Evolutionary conservation across 768 basidiomycete genomes (phyloP).

Genomic region (Coprinopsis cinerea): DNA sequence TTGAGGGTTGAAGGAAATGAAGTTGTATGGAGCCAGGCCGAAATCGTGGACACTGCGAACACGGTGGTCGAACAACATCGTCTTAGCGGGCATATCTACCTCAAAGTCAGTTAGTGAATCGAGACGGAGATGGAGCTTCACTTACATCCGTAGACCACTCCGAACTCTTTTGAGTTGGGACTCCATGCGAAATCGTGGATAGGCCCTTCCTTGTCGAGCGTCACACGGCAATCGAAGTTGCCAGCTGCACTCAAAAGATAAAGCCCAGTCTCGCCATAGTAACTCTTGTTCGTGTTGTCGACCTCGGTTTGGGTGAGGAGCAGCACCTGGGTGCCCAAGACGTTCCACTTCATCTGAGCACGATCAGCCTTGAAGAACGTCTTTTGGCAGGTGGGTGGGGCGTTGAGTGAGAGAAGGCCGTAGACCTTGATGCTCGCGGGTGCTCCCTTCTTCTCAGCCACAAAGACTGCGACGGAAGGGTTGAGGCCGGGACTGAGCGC

Average conservation of each 20-base stretch:
- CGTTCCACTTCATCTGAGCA: conserved; percentile 93
- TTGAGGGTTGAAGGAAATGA: conserved; percentile 92
- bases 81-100: conserved; percentile 91
- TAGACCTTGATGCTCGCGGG: conserved; percentile 87
- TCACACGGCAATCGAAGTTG: conserved; percentile 87
- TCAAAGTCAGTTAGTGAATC: neutral
- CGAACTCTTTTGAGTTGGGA: conserved; percentile 95
- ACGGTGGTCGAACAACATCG: conserved; percentile 86
- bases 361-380: conserved; percentile 95
- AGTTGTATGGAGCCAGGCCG: conserved; percentile 85
- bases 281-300: conserved; percentile 94
- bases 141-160: conserved; percentile 94
- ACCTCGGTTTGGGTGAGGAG: conserved; percentile 94
- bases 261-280: conserved; percentile 96
- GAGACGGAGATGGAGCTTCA: conserved; percentile 14
- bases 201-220: conserved; percentile 91
- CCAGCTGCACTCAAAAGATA: conserved; percentile 90
- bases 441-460: conserved; percentile 92
- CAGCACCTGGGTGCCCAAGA: conserved; percentile 85
- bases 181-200: conserved; percentile 97
- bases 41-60: conserved; percentile 88
- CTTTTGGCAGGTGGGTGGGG: conserved; percentile 75
- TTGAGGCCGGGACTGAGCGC: conserved; percentile 80
- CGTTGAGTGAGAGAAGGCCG: conserved; percentile 55
- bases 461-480: conserved; percentile 86